These are phyloP conservation scores for Pythium coloratum DNA, from an alignment of 352 stramenopile genomes.

Conservation along the genomic window DNA sequence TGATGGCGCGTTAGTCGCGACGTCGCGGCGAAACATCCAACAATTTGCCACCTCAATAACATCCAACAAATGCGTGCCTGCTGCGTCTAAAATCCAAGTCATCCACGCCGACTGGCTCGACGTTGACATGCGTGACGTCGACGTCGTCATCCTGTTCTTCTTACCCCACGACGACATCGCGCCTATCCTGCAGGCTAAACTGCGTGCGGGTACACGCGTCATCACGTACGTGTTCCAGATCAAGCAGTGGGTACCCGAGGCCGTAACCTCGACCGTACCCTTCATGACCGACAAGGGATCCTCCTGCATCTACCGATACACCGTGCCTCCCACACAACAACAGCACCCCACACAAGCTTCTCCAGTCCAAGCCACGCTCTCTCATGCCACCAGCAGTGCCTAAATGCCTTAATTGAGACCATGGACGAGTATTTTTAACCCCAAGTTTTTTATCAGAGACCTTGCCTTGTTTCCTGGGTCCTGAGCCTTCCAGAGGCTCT, in stretches of 20 bases:
- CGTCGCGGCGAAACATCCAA: conserved; percentile 35
- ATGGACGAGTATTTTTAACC: conserved; percentile 7
- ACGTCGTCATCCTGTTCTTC: conserved; percentile 68
- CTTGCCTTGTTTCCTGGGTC: not conserved
- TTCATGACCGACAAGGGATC: conserved; percentile 60
- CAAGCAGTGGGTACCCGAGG: conserved; percentile 46
- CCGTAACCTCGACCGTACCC: conserved; percentile 41
- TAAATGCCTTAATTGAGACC: not conserved
- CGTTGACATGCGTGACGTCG: conserved; percentile 42
- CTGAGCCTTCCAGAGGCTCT: not conserved
- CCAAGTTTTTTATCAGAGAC: not conserved
- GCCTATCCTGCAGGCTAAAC: conserved; percentile 32
- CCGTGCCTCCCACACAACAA: conserved; percentile 25
- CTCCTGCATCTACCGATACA: conserved; percentile 53
- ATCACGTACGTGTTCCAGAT: conserved; percentile 77
- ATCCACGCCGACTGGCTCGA: conserved; percentile 55
- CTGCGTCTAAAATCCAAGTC: conserved; percentile 35
- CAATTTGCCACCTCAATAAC: not conserved
- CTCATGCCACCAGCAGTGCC: not conserved
- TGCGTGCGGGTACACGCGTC: conserved; percentile 43
- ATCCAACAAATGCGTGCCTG: not conserved
- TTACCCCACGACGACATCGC: conserved; percentile 55
- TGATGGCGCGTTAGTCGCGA: conserved; percentile 47
- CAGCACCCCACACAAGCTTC: not conserved
- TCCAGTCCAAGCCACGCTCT: not conserved